Conservation (phyloP, 768 basidiomycete species). For the Aureoboletus auriporus region DNA sequence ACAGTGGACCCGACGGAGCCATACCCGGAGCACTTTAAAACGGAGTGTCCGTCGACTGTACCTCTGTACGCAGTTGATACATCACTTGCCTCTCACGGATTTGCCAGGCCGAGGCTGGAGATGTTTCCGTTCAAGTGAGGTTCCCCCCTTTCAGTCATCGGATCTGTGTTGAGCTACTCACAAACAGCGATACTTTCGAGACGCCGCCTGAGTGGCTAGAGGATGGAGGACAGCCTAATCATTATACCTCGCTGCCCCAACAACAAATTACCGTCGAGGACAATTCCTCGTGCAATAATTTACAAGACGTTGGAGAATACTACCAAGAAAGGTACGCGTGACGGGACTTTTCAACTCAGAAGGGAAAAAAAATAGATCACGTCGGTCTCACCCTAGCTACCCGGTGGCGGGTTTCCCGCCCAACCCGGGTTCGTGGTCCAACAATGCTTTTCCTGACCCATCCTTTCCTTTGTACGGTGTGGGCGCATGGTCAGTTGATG, state of each 20-base stretch:
- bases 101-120: neutral
- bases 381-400: neutral
- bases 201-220: neutral
- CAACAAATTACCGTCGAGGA: conserved; percentile 1
- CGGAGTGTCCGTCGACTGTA: neutral
- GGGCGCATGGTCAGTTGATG: neutral
- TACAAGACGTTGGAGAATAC: neutral
- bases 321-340: conserved; percentile 12
- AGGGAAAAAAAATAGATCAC: neutral
- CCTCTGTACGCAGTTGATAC: neutral
- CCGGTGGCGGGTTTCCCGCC: neutral
- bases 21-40: conserved; percentile 8
- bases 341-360: neutral
- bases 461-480: neutral
- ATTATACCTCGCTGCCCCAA: neutral
- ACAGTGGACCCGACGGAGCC: neutral
- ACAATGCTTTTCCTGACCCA: too few species aligned
- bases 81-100: neutral
- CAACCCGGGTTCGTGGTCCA: conserved; percentile 3
- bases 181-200: neutral
- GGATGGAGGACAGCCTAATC: neutral
- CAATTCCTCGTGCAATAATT: neutral
- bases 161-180: neutral
- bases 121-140: conserved; percentile 16
- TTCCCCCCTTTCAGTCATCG: neutral